Percentiles rank a stretch among this genome's conserved stretches.
These are phyloP conservation scores for Suillus cothurnatus DNA, from an alignment of 768 basidiomycete genomes.

Conservation along the genomic window DNA sequence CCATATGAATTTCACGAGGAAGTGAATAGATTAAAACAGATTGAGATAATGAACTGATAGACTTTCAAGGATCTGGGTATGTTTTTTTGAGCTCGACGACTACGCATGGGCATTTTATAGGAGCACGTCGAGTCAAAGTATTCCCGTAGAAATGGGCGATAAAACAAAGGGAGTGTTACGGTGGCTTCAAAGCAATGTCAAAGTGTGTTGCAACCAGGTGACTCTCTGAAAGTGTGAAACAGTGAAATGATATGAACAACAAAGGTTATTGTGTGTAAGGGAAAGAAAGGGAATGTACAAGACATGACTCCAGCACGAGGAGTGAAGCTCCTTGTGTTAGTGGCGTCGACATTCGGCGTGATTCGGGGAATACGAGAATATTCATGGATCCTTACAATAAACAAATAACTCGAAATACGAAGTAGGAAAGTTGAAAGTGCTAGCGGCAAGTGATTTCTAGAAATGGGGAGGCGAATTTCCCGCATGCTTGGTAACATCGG, in stretches of 20 bases:
- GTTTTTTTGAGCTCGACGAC: background rate
- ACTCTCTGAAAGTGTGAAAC: too few relatives aligned
- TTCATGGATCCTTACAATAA: background rate
- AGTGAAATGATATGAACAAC: background rate
- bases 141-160: background rate
- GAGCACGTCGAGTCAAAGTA: background rate
- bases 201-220: background rate
- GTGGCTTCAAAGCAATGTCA: background rate
- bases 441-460: too few relatives aligned
- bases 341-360: background rate
- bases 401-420: background rate
- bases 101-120: background rate
- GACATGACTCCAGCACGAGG: background rate
- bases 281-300: background rate
- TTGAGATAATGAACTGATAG: background rate
- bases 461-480: too few relatives aligned
- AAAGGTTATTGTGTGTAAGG: background rate
- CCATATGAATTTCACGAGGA: background rate
- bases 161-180: background rate
- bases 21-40: background rate
- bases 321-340: background rate
- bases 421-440: too few relatives aligned
- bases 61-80: background rate
- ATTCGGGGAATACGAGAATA: background rate
- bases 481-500: background rate